Percentiles rank a stretch among this genome's conserved stretches.
Evolutionary conservation across 2,329 filamentous ascomycete species (phyloP).

Genomic region (Fragosphaeria purpurea): DNA sequence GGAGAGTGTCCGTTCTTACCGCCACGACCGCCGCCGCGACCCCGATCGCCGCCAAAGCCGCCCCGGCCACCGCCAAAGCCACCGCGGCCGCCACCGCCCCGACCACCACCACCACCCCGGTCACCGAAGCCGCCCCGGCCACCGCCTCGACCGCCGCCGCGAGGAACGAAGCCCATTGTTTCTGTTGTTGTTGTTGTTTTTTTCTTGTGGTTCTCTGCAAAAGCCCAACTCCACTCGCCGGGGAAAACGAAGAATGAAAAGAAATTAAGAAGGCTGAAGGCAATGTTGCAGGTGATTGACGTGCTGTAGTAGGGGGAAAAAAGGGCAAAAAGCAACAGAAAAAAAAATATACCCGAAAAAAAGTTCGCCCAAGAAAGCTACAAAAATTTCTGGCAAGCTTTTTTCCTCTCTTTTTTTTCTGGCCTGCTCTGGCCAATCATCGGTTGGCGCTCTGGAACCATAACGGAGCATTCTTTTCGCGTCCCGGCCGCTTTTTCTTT

Average conservation of each 20-base stretch:
- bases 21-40: constrained; percentile 25
- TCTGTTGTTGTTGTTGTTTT: neutral
- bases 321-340: constrained; percentile 1
- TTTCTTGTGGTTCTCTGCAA: too few species aligned
- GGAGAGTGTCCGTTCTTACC: constrained; percentile 11
- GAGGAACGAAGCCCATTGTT: constrained; percentile 34
- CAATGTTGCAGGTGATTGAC: too few species aligned
- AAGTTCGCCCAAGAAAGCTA: constrained; percentile 5
- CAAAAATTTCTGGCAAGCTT: constrained; percentile 9
- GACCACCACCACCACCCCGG: constrained; percentile 22
- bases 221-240: too few species aligned
- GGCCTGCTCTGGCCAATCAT: constrained; percentile 12
- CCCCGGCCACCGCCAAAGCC: constrained; percentile 14
- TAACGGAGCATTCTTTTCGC: constrained; percentile 6
- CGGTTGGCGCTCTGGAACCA: neutral
- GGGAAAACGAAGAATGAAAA: too few species aligned
- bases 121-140: constrained; percentile 15
- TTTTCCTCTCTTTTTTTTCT: neutral
- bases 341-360: constrained; percentile 8
- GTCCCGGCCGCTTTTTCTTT: neutral
- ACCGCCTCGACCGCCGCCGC: constrained; percentile 23
- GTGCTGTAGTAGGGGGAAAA: neutral
- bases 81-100: constrained; percentile 27
- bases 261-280: too few species aligned
- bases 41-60: constrained; percentile 19